Evolutionary conservation across 768 basidiomycete species (phyloP), one percentile per base, ranked within the genome.

Genomic region (Coprinellus micaceus): DNA sequence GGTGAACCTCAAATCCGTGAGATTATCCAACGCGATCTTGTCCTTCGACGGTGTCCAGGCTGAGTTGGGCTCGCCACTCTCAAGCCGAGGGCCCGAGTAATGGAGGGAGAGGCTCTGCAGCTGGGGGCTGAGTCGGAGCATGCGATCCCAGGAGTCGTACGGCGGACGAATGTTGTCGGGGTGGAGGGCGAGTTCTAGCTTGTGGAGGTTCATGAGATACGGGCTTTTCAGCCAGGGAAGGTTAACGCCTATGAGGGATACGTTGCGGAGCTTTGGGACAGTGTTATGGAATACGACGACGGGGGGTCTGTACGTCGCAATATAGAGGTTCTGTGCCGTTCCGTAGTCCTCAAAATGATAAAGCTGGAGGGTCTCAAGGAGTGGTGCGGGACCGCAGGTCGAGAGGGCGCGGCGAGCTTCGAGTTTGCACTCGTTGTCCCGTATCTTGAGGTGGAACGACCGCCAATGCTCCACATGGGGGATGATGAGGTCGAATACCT

Each of bases 201-300:
- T 67, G 26, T 75, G 70, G 40, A 86, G 72, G 41, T 73, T 72
- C 24, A 67, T 66, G 53, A 85, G 75, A 68, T 79, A 83, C 6
- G 79, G 75, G 26, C 75, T 74, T 22, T 71, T 67, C 3, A 70
- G 73, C 83, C 83, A 86, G 2, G 80, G 81, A 28, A 86, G 76
- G 65, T 85, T 85, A 58, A 86, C 84, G 50, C 85, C 85, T 59
- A 85, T 83, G 46, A 86, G 71, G 17, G 82, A 83, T 49, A 85
- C 73, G 62, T 83, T 80, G 59, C 69, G 74, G 43, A 85, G 68
- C 6, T 69, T 67, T 11, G 84, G 85, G 11, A 84, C 71, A 21
- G 64, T 57, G 61, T 82, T 82, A 63, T 69, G 69, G 66, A 86
- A 85, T 29, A 84, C 77, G 55, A 76, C 69, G 6, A 85, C 83